These are phyloP conservation scores for Penicillium coffeae DNA, from an alignment of 495 filamentous ascomycete genomes.

Conservation along the genomic window DNA sequence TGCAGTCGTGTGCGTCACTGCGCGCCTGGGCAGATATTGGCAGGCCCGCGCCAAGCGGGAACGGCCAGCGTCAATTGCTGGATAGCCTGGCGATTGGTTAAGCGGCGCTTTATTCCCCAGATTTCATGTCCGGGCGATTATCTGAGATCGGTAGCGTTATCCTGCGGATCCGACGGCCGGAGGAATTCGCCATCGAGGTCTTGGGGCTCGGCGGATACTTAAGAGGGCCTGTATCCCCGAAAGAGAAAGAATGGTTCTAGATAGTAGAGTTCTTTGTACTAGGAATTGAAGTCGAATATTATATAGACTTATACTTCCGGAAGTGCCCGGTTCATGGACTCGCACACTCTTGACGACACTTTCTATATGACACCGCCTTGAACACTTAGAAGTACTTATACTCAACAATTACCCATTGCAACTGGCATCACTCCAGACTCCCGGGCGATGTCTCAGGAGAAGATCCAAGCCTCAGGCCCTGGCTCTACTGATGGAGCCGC, in stretches of 20 bases:
- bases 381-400: conserved; percentile 23
- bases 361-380: conserved; percentile 38
- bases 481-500: conserved; percentile 4
- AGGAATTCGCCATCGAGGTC: conserved; percentile 15
- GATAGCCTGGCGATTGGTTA: conserved; percentile 11
- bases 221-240: conserved; percentile 8
- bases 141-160: conserved; percentile 6
- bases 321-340: conserved; percentile 32
- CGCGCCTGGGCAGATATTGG: not conserved
- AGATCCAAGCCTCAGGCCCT: conserved; percentile 38
- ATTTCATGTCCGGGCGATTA: conserved; percentile 1
- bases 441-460: conserved; percentile 44
- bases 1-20: conserved; percentile 30
- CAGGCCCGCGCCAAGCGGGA: conserved; percentile 14
- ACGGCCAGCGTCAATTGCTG: conserved; percentile 10
- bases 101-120: conserved; percentile 11
- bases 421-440: not conserved
- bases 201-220: conserved; percentile 10
- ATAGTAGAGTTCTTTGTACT: conserved; percentile 11
- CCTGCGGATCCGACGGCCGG: not conserved
- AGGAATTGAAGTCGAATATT: conserved; percentile 6
- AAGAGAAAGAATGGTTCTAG: not conserved
- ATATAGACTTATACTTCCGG: not conserved
- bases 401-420: too few species aligned
- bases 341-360: conserved; percentile 30